Evolutionary conservation across 2,329 filamentous ascomycete species (phyloP).

Genomic region (Colletotrichum sublineola): DNA sequence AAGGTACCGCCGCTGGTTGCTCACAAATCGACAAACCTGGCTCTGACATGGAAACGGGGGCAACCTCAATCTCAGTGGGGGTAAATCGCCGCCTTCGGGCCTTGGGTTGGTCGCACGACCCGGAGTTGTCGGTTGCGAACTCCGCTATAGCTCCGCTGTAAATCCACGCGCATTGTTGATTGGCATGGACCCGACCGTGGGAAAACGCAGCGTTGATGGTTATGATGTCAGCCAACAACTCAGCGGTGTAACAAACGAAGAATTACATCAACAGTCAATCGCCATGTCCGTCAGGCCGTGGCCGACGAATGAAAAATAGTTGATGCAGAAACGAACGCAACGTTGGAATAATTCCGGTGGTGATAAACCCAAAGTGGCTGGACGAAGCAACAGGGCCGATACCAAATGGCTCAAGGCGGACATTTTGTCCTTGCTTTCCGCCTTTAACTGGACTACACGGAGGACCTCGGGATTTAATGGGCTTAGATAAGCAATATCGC

Average conservation of each 20-base stretch:
- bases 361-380: conserved; percentile 2
- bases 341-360: neutral
- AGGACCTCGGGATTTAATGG: conserved; percentile 22
- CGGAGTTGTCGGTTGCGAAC: conserved; percentile 38
- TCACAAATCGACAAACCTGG: conserved; percentile 38
- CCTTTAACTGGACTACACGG: conserved; percentile 14
- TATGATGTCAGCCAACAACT: conserved; percentile 35
- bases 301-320: conserved; percentile 28
- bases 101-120: conserved; percentile 34
- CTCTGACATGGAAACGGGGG: conserved; percentile 31
- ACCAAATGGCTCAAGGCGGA: conserved; percentile 35
- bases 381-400: neutral
- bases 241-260: conserved; percentile 14
- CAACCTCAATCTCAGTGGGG: conserved; percentile 26
- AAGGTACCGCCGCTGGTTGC: conserved; percentile 34
- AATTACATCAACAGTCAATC: conserved; percentile 29
- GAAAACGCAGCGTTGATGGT: conserved; percentile 13
- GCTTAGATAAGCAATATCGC: conserved; percentile 25
- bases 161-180: conserved; percentile 40
- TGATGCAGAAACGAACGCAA: conserved; percentile 34
- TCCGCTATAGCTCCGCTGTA: conserved; percentile 39
- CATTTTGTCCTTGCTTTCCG: conserved; percentile 36
- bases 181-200: conserved; percentile 32
- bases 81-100: conserved; percentile 38
- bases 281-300: conserved; percentile 28